These are phyloP conservation scores for Thermochaetoides dissita DNA, from an alignment of 2,329 filamentous ascomycete genomes.

Conservation along the genomic window DNA sequence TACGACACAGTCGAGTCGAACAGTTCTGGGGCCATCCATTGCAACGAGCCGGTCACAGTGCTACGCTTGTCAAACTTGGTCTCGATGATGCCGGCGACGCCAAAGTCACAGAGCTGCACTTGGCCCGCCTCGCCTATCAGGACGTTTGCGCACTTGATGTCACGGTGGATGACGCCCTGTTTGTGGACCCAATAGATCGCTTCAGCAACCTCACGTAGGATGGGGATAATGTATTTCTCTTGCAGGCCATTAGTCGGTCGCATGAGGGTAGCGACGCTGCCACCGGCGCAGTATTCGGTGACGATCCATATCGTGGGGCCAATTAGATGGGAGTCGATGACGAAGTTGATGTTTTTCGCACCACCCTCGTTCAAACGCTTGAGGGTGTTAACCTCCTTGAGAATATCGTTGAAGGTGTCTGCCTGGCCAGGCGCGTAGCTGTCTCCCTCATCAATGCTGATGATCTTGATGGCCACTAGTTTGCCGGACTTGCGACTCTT, in stretches of 20 bases:
- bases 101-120: conserved; percentile 75
- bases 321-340: conserved; percentile 65
- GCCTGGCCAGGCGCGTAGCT: conserved; percentile 49
- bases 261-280: conserved; percentile 63
- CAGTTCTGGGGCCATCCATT: conserved; percentile 79
- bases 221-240: conserved; percentile 57
- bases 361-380: conserved; percentile 60
- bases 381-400: conserved; percentile 56
- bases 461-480: conserved; percentile 62
- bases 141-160: conserved; percentile 67
- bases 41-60: conserved; percentile 68
- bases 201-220: conserved; percentile 51
- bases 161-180: conserved; percentile 55
- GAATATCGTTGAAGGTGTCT: conserved; percentile 54
- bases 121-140: conserved; percentile 62
- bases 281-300: conserved; percentile 73
- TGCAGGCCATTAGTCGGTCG: conserved; percentile 54
- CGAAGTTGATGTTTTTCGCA: conserved; percentile 66
- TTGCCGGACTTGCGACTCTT: conserved; percentile 23
- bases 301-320: conserved; percentile 78
- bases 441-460: conserved; percentile 69
- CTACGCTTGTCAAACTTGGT: conserved; percentile 62
- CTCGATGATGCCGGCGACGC: conserved; percentile 66
- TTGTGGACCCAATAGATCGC: conserved; percentile 55
- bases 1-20: conserved; percentile 51